A percentile compares a stretch with the other conserved stretches of the same genome.
phyloP scores from a whole-genome alignment of 2,329 filamentous ascomycete species.

The Aureobasidium zeae region DNA sequence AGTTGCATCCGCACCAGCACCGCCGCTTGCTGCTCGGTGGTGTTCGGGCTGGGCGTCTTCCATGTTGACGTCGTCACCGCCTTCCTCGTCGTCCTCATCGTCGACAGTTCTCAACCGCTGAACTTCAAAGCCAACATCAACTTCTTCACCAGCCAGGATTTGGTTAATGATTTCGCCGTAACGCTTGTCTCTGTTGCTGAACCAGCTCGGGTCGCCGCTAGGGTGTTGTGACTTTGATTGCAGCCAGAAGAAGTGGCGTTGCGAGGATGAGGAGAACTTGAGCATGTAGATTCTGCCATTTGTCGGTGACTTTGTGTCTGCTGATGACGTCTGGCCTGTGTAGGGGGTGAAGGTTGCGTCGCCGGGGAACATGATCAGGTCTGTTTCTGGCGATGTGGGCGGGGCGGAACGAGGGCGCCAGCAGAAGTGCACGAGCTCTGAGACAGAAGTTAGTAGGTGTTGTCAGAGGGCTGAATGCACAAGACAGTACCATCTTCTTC shows the following conservation, averaged over 20 bases:
- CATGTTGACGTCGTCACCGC: constrained; percentile 57
- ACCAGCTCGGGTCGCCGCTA: constrained; percentile 61
- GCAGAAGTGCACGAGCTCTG: constrained; percentile 90
- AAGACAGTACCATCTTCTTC: constrained; percentile 64
- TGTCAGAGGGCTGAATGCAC: constrained; percentile 16
- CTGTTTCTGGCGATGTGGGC: constrained; percentile 66
- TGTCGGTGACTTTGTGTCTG: constrained; percentile 47
- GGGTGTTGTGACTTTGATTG: constrained; percentile 78
- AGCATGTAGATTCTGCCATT: constrained; percentile 88
- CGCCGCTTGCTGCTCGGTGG: constrained; percentile 57
- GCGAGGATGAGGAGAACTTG: constrained; percentile 86
- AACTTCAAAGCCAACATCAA: constrained; percentile 68
- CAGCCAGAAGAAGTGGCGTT: constrained; percentile 91
- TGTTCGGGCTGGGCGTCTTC: constrained; percentile 63
- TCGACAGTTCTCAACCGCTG: constrained; percentile 46
- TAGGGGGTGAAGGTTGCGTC: constrained; percentile 85
- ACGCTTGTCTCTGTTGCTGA: constrained; percentile 77
- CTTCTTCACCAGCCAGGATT: constrained; percentile 79
- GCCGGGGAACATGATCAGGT: constrained; percentile 85
- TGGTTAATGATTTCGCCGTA: constrained; percentile 79
- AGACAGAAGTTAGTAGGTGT: constrained; percentile 4
- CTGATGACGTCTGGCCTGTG: constrained; percentile 24
- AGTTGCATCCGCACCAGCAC: constrained; percentile 76
- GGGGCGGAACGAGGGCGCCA: constrained; percentile 74
- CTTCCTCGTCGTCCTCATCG: constrained; percentile 48